Percentiles rank a stretch among this genome's conserved stretches.
phyloP scores from a whole-genome alignment of 2,329 filamentous ascomycete genomes.

The Exophiala alcalophila region DNA sequence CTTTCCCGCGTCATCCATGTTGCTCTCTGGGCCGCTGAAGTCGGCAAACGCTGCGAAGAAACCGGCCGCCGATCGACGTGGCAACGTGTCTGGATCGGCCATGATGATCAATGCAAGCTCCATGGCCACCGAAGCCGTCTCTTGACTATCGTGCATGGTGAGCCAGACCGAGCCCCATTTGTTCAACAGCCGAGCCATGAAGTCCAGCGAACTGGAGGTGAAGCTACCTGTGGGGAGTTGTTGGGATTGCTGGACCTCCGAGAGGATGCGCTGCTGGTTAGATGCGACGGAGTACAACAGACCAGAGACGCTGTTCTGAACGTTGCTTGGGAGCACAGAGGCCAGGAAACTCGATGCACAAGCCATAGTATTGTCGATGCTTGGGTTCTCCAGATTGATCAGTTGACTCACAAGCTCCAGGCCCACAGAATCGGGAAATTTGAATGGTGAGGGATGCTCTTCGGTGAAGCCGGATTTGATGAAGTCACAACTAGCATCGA shows the following conservation, averaged over 20 bases:
- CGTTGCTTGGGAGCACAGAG: constrained; percentile 34
- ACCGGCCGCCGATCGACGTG: constrained; percentile 45
- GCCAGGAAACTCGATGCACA: constrained; percentile 47
- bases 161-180: constrained; percentile 43
- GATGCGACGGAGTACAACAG: constrained; percentile 27
- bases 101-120: constrained; percentile 43
- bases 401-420: constrained; percentile 41
- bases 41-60: constrained; percentile 45
- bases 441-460: constrained; percentile 40
- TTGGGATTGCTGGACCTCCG: constrained; percentile 1
- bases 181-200: constrained; percentile 42
- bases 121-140: constrained; percentile 37
- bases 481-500: constrained; percentile 47
- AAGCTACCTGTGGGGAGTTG: constrained; percentile 38
- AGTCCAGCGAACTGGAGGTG: constrained; percentile 46
- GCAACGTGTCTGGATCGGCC: constrained; percentile 43
- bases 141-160: constrained; percentile 31
- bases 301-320: constrained; percentile 38
- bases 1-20: constrained; percentile 16
- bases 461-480: constrained; percentile 48
- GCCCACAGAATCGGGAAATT: constrained; percentile 42
- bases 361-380: constrained; percentile 44
- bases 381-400: constrained; percentile 39
- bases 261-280: constrained; percentile 37
- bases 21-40: constrained; percentile 25